Percentiles rank a stretch among this genome's conserved stretches.
These are phyloP conservation scores for Lyophyllum semitale DNA, from an alignment of 768 basidiomycete genomes.

Conservation along the genomic window DNA sequence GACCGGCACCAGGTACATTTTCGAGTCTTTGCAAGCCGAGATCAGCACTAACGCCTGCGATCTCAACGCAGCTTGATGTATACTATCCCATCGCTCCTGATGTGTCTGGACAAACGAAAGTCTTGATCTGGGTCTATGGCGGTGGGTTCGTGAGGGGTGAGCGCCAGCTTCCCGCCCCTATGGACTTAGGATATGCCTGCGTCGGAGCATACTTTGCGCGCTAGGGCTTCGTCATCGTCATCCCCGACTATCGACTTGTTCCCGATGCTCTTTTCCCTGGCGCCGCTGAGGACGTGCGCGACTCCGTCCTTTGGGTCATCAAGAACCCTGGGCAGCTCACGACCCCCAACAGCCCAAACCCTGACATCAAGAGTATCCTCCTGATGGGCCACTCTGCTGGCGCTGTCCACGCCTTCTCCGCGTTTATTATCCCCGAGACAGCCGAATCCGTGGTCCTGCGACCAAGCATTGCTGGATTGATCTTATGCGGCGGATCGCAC, in stretches of 20 bases:
- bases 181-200: conserved; percentile 54
- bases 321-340: conserved; percentile 33
- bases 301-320: conserved; percentile 58
- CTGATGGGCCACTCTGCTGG: conserved; percentile 68
- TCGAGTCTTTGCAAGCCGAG: not conserved
- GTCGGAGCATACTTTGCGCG: conserved; percentile 64
- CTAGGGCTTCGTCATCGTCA: conserved; percentile 60
- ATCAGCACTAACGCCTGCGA: not conserved
- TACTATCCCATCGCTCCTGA: conserved; percentile 52
- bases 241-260: conserved; percentile 69
- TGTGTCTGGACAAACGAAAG: conserved; percentile 36
- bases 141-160: conserved; percentile 61
- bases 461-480: conserved; percentile 41
- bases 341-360: conserved; percentile 27
- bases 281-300: conserved; percentile 56
- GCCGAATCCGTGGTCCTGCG: conserved; percentile 26
- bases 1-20: conserved; percentile 50
- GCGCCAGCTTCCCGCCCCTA: conserved; percentile 46
- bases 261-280: conserved; percentile 59
- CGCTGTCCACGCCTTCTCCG: conserved; percentile 47
- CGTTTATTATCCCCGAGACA: conserved; percentile 42
- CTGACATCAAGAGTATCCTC: conserved; percentile 45
- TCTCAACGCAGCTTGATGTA: conserved; percentile 58
- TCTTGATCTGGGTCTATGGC: conserved; percentile 69
- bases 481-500: conserved; percentile 51